These are phyloP conservation scores for Ceratobasidium theobromae DNA, from an alignment of 1,284 basidiomycete species.

Conservation along the genomic window DNA sequence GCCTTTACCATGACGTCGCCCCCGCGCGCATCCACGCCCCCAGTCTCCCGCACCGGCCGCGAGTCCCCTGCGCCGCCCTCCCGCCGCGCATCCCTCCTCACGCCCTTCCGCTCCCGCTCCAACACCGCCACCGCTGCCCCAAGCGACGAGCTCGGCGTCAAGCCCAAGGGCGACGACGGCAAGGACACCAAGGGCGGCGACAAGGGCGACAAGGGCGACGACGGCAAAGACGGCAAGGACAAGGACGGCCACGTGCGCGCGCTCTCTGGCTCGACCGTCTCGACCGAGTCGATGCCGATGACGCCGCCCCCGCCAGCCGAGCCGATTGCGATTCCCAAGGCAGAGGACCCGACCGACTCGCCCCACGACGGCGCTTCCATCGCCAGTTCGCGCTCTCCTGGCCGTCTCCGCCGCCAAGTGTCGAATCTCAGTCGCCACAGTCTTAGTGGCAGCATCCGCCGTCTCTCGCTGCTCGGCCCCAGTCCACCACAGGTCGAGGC, in stretches of 20 bases:
- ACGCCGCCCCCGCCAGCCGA: constrained; percentile 17
- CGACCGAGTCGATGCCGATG: background rate
- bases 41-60: too few relatives aligned
- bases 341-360: constrained; percentile 16
- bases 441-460: constrained; percentile 23
- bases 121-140: too few relatives aligned
- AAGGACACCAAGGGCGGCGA: too few relatives aligned
- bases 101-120: too few relatives aligned
- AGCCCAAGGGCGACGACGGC: too few relatives aligned
- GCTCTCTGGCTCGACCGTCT: constrained; percentile 13
- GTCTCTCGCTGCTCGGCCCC: constrained; percentile 18
- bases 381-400: constrained; percentile 13
- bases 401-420: constrained; percentile 24
- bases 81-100: too few relatives aligned
- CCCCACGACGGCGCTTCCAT: constrained; percentile 27
- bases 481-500: constrained; percentile 12
- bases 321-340: constrained; percentile 10
- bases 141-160: too few relatives aligned
- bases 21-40: background rate
- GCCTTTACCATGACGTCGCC: background rate
- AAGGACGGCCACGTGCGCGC: constrained; percentile 3
- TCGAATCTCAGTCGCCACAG: constrained; percentile 27
- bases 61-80: too few relatives aligned
- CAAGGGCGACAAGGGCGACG: background rate
- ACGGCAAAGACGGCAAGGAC: constrained; percentile 3